Conservation (phyloP, 805 yeast genomes). For the Metschnikowia borealis region DNA sequence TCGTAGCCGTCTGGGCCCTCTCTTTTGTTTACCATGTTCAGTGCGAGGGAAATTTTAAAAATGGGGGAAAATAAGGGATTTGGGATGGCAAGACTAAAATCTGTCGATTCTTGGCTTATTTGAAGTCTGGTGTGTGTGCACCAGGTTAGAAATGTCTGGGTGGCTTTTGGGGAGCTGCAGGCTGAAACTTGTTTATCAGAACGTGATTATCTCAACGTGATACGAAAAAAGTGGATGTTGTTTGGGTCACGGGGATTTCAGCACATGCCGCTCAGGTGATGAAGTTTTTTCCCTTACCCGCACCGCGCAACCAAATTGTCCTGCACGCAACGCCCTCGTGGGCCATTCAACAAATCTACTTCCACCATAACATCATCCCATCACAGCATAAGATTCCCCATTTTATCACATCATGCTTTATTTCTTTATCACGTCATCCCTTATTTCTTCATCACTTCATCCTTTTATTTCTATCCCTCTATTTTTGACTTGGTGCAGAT, state of each 20-base stretch:
- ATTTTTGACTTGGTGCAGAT: no score
- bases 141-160: background rate
- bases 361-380: background rate
- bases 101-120: background rate
- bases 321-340: background rate
- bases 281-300: constrained; percentile 16
- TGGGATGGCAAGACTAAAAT: background rate
- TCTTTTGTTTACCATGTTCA: constrained; percentile 18
- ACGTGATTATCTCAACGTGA: constrained; percentile 21
- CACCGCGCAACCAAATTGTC: background rate
- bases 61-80: background rate
- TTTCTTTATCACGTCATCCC: no score
- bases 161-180: constrained; percentile 4
- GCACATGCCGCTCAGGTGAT: constrained; percentile 33
- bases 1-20: constrained; percentile 14
- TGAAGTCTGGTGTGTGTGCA: background rate
- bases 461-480: no score
- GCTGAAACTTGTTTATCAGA: constrained; percentile 10
- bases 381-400: no score
- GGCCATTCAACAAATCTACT: background rate
- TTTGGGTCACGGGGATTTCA: constrained; percentile 23
- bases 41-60: constrained; percentile 1
- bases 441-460: no score
- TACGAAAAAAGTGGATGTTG: constrained; percentile 14
- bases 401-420: no score